Percentiles rank a stretch among this genome's conserved stretches.
Evolutionary conservation across 176 grass and related monocot genomes (phyloP).

Genomic region (Aegilops speltoides): DNA sequence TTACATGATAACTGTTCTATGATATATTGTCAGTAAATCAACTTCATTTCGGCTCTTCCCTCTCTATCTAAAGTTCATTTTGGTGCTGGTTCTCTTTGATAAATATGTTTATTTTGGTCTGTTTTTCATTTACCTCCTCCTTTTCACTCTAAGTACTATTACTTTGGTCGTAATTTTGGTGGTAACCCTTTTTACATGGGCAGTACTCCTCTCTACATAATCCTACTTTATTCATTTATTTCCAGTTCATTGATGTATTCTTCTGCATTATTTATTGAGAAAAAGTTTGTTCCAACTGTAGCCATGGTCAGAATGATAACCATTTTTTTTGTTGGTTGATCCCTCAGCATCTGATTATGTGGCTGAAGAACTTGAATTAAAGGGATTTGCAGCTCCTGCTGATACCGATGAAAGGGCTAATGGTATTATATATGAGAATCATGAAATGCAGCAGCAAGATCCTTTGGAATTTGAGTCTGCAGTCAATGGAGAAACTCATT

Average conservation of each 20-base stretch:
- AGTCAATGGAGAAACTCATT: constrained; percentile 29
- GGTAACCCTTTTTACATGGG: neutral
- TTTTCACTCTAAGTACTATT: neutral
- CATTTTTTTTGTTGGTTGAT: constrained; percentile 27
- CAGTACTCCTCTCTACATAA: neutral
- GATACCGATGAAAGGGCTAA: constrained; percentile 33
- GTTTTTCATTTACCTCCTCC: neutral
- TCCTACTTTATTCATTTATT: neutral
- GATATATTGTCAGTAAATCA: neutral
- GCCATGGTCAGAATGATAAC: neutral
- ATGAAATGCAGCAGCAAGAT: constrained; percentile 52
- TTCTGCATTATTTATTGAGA: neutral
- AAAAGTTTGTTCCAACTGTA: neutral
- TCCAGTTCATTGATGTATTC: neutral
- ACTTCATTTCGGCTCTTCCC: neutral
- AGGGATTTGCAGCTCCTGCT: constrained; percentile 28
- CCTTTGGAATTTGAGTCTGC: constrained; percentile 31
- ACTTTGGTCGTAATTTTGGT: neutral
- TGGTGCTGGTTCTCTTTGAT: neutral
- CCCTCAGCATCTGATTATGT: constrained; percentile 49
- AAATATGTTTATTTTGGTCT: constrained; percentile 8
- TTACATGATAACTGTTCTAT: constrained; percentile 6
- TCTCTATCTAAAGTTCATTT: constrained; percentile 13
- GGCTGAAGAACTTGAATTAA: constrained; percentile 36
- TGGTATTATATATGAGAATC: constrained; percentile 33